Evolutionary conservation across 495 filamentous ascomycete species (phyloP).

Genomic region (Oidiodendron maius): DNA sequence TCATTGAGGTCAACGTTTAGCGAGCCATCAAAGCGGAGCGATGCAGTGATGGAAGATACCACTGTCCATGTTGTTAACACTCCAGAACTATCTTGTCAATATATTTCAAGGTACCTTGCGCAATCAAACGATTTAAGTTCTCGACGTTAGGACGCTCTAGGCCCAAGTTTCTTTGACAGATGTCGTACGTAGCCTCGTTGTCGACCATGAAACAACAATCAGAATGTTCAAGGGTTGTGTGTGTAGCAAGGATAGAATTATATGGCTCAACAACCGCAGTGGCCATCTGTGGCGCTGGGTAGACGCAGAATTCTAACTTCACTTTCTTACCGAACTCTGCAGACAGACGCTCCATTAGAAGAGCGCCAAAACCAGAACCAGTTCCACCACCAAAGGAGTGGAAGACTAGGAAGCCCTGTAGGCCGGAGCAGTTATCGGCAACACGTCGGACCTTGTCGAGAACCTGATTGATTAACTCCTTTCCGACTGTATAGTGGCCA

Average conservation of each 20-base stretch:
- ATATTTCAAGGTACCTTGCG: constrained; percentile 58
- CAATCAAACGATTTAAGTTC: constrained; percentile 97
- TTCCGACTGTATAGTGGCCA: constrained; percentile 98
- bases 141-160: constrained; percentile 96
- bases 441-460: constrained; percentile 93
- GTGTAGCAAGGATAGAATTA: constrained; percentile 97
- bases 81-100: constrained; percentile 5
- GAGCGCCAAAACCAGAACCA: constrained; percentile 95
- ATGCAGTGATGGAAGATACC: constrained; percentile 97
- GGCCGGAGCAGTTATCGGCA: constrained; percentile 93
- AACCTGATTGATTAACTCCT: constrained; percentile 96
- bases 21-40: constrained; percentile 95
- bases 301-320: constrained; percentile 99
- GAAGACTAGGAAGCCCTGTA: constrained; percentile 98
- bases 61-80: constrained; percentile 41
- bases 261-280: constrained; percentile 98
- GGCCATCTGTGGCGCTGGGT: constrained; percentile 92
- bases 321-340: constrained; percentile 99
- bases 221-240: constrained; percentile 98
- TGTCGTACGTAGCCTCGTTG: constrained; percentile 99
- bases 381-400: constrained; percentile 99
- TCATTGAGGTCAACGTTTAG: constrained; percentile 99
- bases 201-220: constrained; percentile 99
- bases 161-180: constrained; percentile 94
- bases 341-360: constrained; percentile 95